A percentile compares a stretch with the other conserved stretches of the same genome.
Conservation (phyloP, 1,139 yeast species). For the Hyphopichia fennica region DNA sequence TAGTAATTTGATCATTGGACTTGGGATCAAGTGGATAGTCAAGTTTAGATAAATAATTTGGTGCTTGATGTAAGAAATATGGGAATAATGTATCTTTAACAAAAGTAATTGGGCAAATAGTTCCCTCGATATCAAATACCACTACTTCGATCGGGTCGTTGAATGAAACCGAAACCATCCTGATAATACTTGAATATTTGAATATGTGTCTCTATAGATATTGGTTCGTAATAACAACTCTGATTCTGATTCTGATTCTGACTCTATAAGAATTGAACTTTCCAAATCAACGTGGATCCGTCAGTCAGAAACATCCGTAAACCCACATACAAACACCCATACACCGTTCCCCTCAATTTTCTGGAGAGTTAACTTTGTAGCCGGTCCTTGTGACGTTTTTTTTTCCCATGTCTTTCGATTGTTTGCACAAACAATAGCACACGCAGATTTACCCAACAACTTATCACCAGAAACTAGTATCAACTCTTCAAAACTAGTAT, state of each 20-base stretch:
- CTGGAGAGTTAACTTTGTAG: too few relatives aligned
- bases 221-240: too few relatives aligned
- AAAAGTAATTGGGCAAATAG: slow-evolving; percentile 85
- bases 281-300: too few relatives aligned
- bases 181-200: not conserved
- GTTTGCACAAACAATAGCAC: not conserved
- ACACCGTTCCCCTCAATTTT: not conserved
- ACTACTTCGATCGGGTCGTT: slow-evolving; percentile 14
- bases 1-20: slow-evolving; percentile 17
- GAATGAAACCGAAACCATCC: not conserved
- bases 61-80: slow-evolving; percentile 39
- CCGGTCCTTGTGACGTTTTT: not conserved
- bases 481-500: too few relatives aligned
- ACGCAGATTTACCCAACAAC: not conserved
- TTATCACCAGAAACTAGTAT: not conserved
- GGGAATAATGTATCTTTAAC: slow-evolving; percentile 73
- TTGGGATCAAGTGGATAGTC: slow-evolving; percentile 32
- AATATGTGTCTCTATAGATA: too few relatives aligned
- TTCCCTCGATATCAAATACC: slow-evolving; percentile 84
- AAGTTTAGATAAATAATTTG: slow-evolving; percentile 22
- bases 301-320: too few relatives aligned
- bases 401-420: not conserved
- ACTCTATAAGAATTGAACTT: too few relatives aligned
- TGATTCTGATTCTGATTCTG: too few relatives aligned
- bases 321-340: too few relatives aligned